Evolutionary conservation across 2,329 filamentous ascomycete genomes (phyloP), one percentile per base, ranked within the genome.

Genomic region (Arthroderma uncinatum): DNA sequence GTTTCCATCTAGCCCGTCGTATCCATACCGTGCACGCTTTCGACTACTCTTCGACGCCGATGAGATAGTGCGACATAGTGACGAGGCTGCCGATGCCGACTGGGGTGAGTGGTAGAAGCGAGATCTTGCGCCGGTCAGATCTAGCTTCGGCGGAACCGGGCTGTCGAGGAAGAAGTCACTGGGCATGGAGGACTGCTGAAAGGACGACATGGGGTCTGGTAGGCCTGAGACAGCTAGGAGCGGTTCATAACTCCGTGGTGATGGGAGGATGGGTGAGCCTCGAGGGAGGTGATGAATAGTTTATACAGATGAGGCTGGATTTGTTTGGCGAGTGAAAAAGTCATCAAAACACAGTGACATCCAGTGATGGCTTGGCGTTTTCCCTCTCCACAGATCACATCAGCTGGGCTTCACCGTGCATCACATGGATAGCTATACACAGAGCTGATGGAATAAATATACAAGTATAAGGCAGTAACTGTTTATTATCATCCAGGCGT

Each of bases 51-150:
- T 53, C 8, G 52, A 34, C 6, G 59, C 37, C n/a, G 60, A 12
- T 63, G 69, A 53, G 33, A 72, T 66, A 12, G 70, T 70, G 53
- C 62, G 66, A 60, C 67, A 70, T 7, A 73, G 66, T 0, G 70
- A 71, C 1, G 70, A 70, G 8, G 70, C 70, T 14, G 71, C 69
- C 9, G 70, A 71, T 5, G 68, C 62, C 8, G 70, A 66, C 14
- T 64, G 62, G 9, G 70, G 70, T 1, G 69, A 62, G 53, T 70
- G 68, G 62, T 71, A 73, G 55, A 72, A 65, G 55, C 69, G 69
- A 5, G 70, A 71, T 37, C 66, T 66, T 39, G 70, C 68, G 54
- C 66, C 71, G 55, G 68, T 65, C 47, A 73, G 65, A 61, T 72
- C 71, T 53, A 73, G 65, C 54, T 62, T 71, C 9, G 71, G 67